Conservation (phyloP, 108 stramenopile genomes). For the Skeletonema tropicum region DNA sequence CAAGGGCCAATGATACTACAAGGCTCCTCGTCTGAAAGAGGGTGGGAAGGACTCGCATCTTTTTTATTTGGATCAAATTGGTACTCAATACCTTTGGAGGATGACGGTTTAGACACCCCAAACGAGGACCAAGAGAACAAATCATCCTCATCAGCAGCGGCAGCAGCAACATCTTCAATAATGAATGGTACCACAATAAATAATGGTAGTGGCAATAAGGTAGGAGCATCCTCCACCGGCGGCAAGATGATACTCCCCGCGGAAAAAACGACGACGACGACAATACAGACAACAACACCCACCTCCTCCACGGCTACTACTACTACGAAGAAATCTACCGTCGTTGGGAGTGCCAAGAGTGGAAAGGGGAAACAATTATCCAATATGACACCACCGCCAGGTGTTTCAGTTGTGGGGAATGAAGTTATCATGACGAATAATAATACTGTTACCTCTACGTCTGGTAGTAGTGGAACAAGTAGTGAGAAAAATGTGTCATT, state of each 20-base stretch:
- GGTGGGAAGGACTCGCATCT: constrained; percentile 79
- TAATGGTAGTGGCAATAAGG: background rate
- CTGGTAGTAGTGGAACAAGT: too few species aligned
- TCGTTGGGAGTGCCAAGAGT: background rate
- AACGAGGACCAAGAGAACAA: constrained; percentile 15
- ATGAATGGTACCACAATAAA: background rate
- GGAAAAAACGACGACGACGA: constrained; percentile 15
- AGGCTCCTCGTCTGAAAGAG: constrained; percentile 13
- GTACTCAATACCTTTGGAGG: constrained; percentile 44
- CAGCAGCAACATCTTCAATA: constrained; percentile 2
- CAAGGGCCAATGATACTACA: background rate
- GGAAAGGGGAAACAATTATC: constrained; percentile 46
- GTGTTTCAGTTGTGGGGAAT: background rate
- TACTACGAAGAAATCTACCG: background rate
- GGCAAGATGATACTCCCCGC: constrained; percentile 3
- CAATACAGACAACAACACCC: constrained; percentile 13
- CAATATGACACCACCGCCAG: constrained; percentile 15
- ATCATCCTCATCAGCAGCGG: constrained; percentile 11
- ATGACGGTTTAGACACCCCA: constrained; percentile 11
- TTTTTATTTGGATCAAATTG: constrained; percentile 87
- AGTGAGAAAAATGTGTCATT: constrained; percentile 37
- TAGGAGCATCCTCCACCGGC: background rate
- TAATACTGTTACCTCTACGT: background rate
- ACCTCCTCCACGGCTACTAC: background rate
- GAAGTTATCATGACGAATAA: too few species aligned